phyloP scores from a whole-genome alignment of 208 protist genomes.

The Endotrypanum monterogeii region DNA sequence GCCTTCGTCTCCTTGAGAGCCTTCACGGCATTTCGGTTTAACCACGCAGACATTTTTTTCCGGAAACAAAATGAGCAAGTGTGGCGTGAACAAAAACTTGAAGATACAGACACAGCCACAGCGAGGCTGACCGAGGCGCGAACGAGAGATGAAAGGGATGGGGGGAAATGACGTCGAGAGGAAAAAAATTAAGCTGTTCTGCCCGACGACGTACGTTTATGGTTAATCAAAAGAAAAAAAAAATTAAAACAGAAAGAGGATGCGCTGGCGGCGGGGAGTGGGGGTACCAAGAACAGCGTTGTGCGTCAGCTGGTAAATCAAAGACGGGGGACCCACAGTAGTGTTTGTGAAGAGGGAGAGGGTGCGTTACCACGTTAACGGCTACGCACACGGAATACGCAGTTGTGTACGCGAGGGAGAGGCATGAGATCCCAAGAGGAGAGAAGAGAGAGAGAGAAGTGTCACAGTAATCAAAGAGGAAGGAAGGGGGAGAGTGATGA shows the following conservation, averaged over 20 bases:
- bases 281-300: not conserved
- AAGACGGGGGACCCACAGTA: not conserved
- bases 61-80: not conserved
- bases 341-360: not conserved
- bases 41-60: constrained; percentile 62
- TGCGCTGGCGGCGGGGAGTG: not conserved
- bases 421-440: no score
- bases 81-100: not conserved
- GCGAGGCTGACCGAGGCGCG: no score
- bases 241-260: no score
- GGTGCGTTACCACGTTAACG: not conserved
- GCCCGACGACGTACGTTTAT: no score
- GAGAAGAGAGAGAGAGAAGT: not conserved
- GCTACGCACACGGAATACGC: not conserved
- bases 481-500: not conserved
- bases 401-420: not conserved
- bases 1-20: constrained; percentile 67
- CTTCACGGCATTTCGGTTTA: constrained; percentile 49
- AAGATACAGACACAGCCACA: not conserved
- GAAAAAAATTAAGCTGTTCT: no score
- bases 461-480: not conserved
- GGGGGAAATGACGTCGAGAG: no score
- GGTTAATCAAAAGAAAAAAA: no score
- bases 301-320: not conserved
- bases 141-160: not conserved